Base-by-base conservation (phyloP, 2,329 filamentous ascomycete genomes). In the Aspergillus pseudoglaucus region DNA sequence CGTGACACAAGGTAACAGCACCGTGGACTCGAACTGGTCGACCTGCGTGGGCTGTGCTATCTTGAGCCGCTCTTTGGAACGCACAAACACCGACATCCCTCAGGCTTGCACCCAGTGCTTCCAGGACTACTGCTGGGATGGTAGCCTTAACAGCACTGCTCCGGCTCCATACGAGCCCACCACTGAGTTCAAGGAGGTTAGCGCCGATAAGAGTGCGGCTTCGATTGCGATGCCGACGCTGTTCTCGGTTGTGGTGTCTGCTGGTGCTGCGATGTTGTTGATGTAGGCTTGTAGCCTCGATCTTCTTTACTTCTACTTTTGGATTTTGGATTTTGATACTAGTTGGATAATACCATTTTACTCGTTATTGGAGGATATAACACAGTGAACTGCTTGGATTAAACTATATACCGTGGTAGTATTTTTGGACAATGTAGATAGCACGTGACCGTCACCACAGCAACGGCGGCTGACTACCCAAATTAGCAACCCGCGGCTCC, bases 41-140 rank as follows among this genome's bases (percentile, higher is more conserved):
- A 76, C 81, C 4, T 96, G 90, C 57, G 83, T 94, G 6, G 88
- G 83, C 18, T 96, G 90, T 67, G 90, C 90, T 3, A 82, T 93
- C 41, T 75, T 96, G 9, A 80, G 78, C 47, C 80, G 90, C 50
- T 88, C 83, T 59, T 79, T 91, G 55, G 74, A 80, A 47, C 79
- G 88, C 47, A 90, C 87, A 1, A 74, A 76, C 20, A 84, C 84
- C 0, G 51, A 70, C 0, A 76, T 89, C 1, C 90, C 90, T 0
- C 73, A 76, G 0, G 79, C 78, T 4, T 97, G 91, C 72, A 73
- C 68, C 35, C 57, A 75, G 47, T 97, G 91, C 72, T 95, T 95
- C 66, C 53, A 74, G 15, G 68, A 73, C 20, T 95, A 95, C 72
- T 97, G 91, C 77, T 97, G 91, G 90, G 81, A 95, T 66, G 91